phyloP scores from a whole-genome alignment of 345 rosid species.

The Lenwebbia sp. region DNA sequence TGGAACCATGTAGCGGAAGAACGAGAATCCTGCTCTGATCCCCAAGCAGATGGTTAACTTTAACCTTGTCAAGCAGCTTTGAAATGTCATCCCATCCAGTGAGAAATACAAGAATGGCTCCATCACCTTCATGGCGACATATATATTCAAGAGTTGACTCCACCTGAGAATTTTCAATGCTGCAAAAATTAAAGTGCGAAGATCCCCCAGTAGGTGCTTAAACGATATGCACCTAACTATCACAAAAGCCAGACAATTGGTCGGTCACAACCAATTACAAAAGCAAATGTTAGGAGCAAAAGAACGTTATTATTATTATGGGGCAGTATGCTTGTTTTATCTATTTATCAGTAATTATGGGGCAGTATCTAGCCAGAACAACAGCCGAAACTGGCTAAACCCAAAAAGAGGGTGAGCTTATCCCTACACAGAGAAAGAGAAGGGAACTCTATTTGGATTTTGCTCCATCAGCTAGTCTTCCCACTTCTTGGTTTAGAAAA shows the following conservation, averaged over 20 bases:
- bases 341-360: neutral
- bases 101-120: constrained; percentile 93
- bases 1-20: constrained; percentile 90
- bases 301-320: neutral
- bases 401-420: neutral
- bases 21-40: constrained; percentile 67
- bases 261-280: neutral
- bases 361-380: neutral
- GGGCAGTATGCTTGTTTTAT: neutral
- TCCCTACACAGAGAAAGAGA: neutral
- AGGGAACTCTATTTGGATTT: neutral
- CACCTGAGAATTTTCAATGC: constrained; percentile 30
- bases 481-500: neutral
- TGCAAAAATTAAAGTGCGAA: neutral
- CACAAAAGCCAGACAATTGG: neutral
- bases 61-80: constrained; percentile 65
- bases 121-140: constrained; percentile 69
- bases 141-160: constrained; percentile 68
- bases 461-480: neutral
- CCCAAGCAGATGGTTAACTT: constrained; percentile 68
- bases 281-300: neutral
- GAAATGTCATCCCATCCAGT: constrained; percentile 98
- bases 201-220: neutral
- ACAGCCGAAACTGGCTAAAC: neutral
- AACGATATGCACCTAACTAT: neutral